Evolutionary conservation across 495 filamentous ascomycete species (phyloP), one percentile per base, ranked within the genome.

Genomic region (Pseudoneurospora amorphoporcata): DNA sequence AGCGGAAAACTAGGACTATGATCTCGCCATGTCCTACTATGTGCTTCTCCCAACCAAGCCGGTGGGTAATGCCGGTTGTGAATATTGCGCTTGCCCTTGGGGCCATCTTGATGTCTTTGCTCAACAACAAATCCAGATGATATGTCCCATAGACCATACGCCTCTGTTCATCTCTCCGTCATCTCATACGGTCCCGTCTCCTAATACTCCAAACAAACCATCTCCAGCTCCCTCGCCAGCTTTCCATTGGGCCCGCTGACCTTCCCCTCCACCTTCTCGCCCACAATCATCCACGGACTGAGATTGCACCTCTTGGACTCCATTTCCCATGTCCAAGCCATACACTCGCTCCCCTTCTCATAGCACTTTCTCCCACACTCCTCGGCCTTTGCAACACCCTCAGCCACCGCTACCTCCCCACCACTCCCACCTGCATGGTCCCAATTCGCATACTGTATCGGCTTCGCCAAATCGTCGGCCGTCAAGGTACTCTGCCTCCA

Each of bases 261-360:
- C 43, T 70, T 75, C 0, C 72, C 77, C 10, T 68, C 37, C 69
- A 68, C 79, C 38, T 72, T 40, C 69, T 79, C 74, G 61, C 84
- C 84, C 0, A 86, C 75, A 68, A 83, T 82, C 71, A 84, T 79
- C 84, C 83, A 86, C 39, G 81, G 80, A 17, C 81, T 83, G 38
- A 79, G 68, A 47, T 81, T 75, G 71, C 84, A 86, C 17, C 71
- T 61, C 40, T 69, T 61, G 3, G 73, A 73, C 23, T 68, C 68
- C 3, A 74, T 70, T 32, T 85, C 81, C 76, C 81, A 86, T 12
- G 80, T 80, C 84, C 84, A 86, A 29, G 84, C 84, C 45, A 86
- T 70, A 53, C 83, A 86, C 10, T 61, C 53, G 5, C 23, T 35
- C 29, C 53, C 53, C 53, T 10, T 72, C 8, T 69, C 39, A 14